A percentile compares a stretch with the other conserved stretches of the same genome.
phyloP scores from a whole-genome alignment of 2,329 filamentous ascomycete species.

The Didymella glomerata region DNA sequence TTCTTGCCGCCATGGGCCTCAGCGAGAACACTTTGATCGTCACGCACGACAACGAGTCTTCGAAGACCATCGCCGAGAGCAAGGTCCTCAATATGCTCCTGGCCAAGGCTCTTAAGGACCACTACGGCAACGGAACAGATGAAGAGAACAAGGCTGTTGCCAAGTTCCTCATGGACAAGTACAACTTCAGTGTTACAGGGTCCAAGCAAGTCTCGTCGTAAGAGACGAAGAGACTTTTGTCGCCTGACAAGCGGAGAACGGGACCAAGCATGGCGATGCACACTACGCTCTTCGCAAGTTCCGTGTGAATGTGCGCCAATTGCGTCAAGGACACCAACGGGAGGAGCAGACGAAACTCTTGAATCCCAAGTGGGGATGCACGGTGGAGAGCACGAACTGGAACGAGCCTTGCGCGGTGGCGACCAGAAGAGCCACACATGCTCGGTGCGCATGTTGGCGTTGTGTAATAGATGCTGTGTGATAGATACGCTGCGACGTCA shows the following conservation, averaged over 20 bases:
- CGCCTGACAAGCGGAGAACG: constrained; percentile 18
- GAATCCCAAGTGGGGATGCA: background rate
- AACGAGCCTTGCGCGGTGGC: background rate
- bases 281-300: background rate
- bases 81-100: constrained; percentile 30
- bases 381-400: background rate
- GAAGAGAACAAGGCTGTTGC: constrained; percentile 34
- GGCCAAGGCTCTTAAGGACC: constrained; percentile 32
- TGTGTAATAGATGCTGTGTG: background rate
- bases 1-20: constrained; percentile 38
- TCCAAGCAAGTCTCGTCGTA: constrained; percentile 3
- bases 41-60: constrained; percentile 5
- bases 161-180: constrained; percentile 28
- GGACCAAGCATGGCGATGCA: background rate
- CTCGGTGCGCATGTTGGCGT: background rate
- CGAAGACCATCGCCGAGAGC: constrained; percentile 20
- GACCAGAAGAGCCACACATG: background rate
- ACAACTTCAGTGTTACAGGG: constrained; percentile 27
- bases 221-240: constrained; percentile 18
- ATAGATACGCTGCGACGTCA: background rate
- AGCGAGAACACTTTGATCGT: constrained; percentile 21
- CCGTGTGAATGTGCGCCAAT: background rate
- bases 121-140: constrained; percentile 29
- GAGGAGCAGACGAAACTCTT: background rate
- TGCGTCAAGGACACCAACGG: background rate